These are phyloP conservation scores for Kurtzmaniella quercitrusa DNA, from an alignment of 1,139 yeast genomes.

Conservation along the genomic window DNA sequence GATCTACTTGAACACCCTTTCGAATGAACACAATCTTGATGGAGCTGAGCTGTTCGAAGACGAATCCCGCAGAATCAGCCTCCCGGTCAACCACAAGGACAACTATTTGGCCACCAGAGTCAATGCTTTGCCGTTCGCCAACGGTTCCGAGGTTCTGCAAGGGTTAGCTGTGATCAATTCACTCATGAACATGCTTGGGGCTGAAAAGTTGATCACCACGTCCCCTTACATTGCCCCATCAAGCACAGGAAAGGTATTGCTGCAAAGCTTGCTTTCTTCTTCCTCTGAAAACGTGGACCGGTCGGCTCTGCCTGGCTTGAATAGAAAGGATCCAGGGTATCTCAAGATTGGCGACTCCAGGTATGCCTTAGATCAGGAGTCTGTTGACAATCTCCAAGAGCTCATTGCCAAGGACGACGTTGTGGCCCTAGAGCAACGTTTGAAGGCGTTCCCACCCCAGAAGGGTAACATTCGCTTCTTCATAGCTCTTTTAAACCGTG, in stretches of 20 bases:
- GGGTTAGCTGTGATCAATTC: conserved; percentile 54
- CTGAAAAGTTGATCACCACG: conserved; percentile 4
- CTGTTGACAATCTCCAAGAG: conserved; percentile 21
- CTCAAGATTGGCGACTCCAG: conserved; percentile 15
- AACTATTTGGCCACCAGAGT: conserved; percentile 68
- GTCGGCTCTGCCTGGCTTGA: background rate
- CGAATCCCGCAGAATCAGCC: conserved; percentile 9
- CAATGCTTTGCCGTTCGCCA: conserved; percentile 73
- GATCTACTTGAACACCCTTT: conserved; percentile 17
- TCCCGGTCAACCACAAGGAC: conserved; percentile 62
- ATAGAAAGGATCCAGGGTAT: conserved; percentile 5
- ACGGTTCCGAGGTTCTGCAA: conserved; percentile 53
- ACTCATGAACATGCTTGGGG: conserved; percentile 41
- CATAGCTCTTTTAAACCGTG: conserved; percentile 57
- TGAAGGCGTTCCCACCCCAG: conserved; percentile 22
- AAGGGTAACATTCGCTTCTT: conserved; percentile 37
- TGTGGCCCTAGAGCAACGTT: conserved; percentile 33
- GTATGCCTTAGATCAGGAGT: conserved; percentile 28
- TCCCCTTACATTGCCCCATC: background rate
- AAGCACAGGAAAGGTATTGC: background rate
- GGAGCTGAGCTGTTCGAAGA: conserved; percentile 8
- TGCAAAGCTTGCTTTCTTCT: background rate
- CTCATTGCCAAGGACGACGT: conserved; percentile 44
- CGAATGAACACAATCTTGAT: conserved; percentile 13
- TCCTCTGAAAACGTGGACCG: conserved; percentile 1